A percentile compares a stretch with the other conserved stretches of the same genome.
phyloP scores from a whole-genome alignment of 345 rosid species.

The Moricandia arvensis region DNA sequence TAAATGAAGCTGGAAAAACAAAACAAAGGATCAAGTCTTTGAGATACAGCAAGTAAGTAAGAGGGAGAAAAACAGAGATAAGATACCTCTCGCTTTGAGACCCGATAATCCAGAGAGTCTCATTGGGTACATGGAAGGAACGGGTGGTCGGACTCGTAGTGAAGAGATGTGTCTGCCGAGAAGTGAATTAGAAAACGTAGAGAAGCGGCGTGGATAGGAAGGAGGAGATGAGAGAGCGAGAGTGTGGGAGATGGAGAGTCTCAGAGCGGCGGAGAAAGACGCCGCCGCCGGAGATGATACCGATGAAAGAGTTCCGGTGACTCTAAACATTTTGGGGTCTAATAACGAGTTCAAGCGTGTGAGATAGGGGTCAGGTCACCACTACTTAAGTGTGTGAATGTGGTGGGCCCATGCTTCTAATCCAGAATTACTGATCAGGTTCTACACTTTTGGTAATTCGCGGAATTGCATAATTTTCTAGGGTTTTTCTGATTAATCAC shows the following conservation, averaged over 20 bases:
- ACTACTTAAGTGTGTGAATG: background rate
- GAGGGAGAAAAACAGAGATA: background rate
- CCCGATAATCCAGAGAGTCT: constrained; percentile 24
- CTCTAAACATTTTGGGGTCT: constrained; percentile 26
- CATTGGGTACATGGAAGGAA: constrained; percentile 9
- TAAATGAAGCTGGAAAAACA: constrained; percentile 53
- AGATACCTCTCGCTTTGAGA: constrained; percentile 36
- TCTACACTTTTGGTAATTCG: background rate
- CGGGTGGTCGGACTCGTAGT: constrained; percentile 19
- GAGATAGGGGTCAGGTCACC: background rate
- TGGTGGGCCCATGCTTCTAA: background rate
- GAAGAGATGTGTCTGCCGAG: constrained; percentile 29
- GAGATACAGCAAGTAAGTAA: background rate
- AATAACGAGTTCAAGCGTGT: constrained; percentile 1
- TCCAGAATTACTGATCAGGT: background rate
- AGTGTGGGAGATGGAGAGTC: constrained; percentile 44
- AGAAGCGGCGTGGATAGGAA: constrained; percentile 35
- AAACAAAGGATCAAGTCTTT: background rate
- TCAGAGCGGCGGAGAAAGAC: constrained; percentile 34
- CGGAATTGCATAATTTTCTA: background rate
- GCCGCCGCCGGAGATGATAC: constrained; percentile 27
- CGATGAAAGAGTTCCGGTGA: constrained; percentile 27
- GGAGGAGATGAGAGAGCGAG: constrained; percentile 38
- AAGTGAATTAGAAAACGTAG: constrained; percentile 39
- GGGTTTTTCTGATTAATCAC: background rate